Percentiles rank a stretch among this genome's conserved stretches.
These are phyloP conservation scores for Fusarium liriodendri DNA, from an alignment of 2,329 filamentous ascomycete species.

Conservation along the genomic window DNA sequence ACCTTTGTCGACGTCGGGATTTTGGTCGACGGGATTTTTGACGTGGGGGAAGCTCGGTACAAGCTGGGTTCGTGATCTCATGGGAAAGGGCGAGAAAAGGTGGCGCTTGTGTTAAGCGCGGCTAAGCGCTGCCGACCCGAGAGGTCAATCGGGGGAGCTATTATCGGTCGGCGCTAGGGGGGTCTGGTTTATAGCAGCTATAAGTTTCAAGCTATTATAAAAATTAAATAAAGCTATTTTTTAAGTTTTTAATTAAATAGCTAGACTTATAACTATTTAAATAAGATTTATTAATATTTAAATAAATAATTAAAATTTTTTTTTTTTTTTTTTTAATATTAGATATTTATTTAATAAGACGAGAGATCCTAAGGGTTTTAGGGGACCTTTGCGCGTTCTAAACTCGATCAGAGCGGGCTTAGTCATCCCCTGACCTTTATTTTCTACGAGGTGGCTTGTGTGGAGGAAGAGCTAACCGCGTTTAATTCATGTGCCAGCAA, in stretches of 20 bases:
- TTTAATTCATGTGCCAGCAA: not conserved
- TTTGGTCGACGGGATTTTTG: conserved; percentile 26
- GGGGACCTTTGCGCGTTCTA: not conserved
- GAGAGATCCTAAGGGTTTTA: not conserved
- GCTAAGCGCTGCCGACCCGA: conserved; percentile 27
- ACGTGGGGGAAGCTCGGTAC: conserved; percentile 26
- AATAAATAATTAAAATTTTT: not conserved
- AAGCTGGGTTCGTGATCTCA: conserved; percentile 45
- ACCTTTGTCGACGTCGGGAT: not conserved
- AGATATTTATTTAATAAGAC: not conserved
- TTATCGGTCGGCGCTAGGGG: conserved; percentile 15
- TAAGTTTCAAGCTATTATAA: not conserved
- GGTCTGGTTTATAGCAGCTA: not conserved
- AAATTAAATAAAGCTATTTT: not conserved
- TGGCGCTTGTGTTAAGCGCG: conserved; percentile 40
- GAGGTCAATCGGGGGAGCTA: not conserved
- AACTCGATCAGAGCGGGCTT: not conserved
- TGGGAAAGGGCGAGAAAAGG: conserved; percentile 32
- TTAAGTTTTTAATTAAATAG: not conserved
- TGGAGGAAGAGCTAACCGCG: not conserved
- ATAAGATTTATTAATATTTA: not conserved
- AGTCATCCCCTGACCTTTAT: not conserved
- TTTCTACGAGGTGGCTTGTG: not conserved
- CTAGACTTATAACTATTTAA: not conserved
- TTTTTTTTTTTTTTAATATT: not conserved